Percentiles rank a stretch among this genome's conserved stretches.
Conservation (phyloP, 1,139 yeast species). For the Insectozyma bohioensis region DNA sequence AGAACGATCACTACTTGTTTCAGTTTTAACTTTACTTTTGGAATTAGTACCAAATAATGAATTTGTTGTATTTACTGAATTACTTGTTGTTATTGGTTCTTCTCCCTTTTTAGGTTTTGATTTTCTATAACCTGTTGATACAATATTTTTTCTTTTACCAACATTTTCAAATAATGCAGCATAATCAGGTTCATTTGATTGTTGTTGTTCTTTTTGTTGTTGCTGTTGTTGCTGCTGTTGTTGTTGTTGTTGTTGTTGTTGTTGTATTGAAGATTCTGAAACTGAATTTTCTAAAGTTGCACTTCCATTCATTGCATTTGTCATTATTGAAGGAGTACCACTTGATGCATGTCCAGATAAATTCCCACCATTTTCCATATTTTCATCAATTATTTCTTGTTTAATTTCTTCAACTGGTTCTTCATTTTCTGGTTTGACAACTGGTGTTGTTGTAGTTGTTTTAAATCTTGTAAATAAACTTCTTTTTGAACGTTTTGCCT, state of each 20-base stretch:
- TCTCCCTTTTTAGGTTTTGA: constrained; percentile 17
- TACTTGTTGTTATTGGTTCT: constrained; percentile 9
- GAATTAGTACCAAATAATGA: constrained; percentile 11
- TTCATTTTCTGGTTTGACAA: constrained; percentile 8
- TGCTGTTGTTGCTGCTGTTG: too few species aligned
- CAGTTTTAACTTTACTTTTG: constrained; percentile 6
- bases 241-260: too few species aligned
- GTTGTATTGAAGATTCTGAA: constrained; percentile 15
- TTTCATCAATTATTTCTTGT: constrained; percentile 16
- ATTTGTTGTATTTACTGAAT: constrained; percentile 12
- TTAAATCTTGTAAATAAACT: constrained; percentile 45
- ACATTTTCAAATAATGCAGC: constrained; percentile 48
- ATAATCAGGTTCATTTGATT: constrained; percentile 39
- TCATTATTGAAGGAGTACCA: constrained; percentile 27
- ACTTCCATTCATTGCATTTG: constrained; percentile 13
- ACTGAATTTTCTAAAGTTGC: constrained; percentile 9
- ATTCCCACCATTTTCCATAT: constrained; percentile 14
- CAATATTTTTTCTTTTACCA: constrained; percentile 41
- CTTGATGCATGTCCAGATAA: constrained; percentile 20
- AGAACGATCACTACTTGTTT: constrained; percentile 12
- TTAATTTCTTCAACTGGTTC: constrained; percentile 6
- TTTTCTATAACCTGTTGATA: constrained; percentile 21
- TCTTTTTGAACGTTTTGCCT: constrained; percentile 33
- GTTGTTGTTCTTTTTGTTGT: constrained; percentile 15
- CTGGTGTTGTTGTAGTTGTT: constrained; percentile 21